Base-by-base conservation (phyloP, 306 rosid genomes). In the Cucurbita ficifolia region DNA sequence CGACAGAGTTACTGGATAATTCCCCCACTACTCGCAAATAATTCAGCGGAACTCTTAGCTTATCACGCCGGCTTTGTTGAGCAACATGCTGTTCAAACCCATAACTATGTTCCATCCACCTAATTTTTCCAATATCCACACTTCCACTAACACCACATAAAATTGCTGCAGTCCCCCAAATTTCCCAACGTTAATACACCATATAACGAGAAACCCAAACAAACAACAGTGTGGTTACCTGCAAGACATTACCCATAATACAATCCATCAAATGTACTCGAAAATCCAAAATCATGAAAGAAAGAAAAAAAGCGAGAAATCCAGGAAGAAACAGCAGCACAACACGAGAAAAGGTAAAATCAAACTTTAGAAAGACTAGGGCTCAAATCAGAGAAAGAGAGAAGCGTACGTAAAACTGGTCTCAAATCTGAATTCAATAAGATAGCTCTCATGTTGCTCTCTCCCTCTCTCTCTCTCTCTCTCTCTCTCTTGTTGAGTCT, bases 11-110 rank as follows among this genome's bases (percentile, higher is more conserved):
- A 8, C 48, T 62, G 19, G 69, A 38, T 38, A 29, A 14, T 35
- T 60, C 67, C 67, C 18, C 67, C 2, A 33, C 67, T 13, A 33
- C 67, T 38, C 69, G 69, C 48, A 59, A 29, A 33, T 59, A 29
- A 58, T 36, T 71, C 71, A 76, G 89, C 39, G 80, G 88, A 55
- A 87, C 86, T 87, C 98, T 79, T 76, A 92, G 73, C 80, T 88
- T 92, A 14, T 87, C 91, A 3, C 96, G 96, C 83, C 96, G 87
- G 78, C 89, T 87, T 85, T 90, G 91, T 65, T 90, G 98, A 50
- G 98, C 92, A 39, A 92, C 90, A 79, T 90, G 96, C 22, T 85
- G 83, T 65, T 90, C 96, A 10, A 86, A 90, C 79, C 89, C 85
- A 73, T 79, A 80, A 24, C 83, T 76, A 62, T 82, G 83, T 85